These are phyloP conservation scores for Cutaneotrichosporon sp. DNA, from an alignment of 1,284 basidiomycete genomes.

Conservation along the genomic window DNA sequence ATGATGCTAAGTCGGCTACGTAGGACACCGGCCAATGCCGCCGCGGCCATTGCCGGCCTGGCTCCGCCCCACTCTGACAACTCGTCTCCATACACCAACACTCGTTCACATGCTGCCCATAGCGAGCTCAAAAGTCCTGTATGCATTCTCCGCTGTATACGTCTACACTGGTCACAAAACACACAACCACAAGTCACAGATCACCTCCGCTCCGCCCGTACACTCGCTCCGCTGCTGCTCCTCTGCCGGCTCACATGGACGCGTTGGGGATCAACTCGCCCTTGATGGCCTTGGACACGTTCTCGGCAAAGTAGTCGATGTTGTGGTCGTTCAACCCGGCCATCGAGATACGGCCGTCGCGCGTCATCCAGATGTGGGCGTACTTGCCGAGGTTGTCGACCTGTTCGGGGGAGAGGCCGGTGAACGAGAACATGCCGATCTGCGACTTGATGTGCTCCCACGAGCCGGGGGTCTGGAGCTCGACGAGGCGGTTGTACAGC, in stretches of 20 bases:
- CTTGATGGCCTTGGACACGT: constrained; percentile 79
- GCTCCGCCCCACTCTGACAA: too few species aligned
- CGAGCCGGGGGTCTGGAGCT: constrained; percentile 84
- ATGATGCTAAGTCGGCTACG: too few species aligned
- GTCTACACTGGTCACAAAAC: too few species aligned
- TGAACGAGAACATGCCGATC: constrained; percentile 79
- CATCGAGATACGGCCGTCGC: constrained; percentile 86
- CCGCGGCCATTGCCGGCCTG: too few species aligned
- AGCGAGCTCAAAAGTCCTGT: too few species aligned
- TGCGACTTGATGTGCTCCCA: constrained; percentile 97
- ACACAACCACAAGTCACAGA: too few species aligned
- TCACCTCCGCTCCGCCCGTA: too few species aligned
- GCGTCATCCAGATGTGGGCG: constrained; percentile 81
- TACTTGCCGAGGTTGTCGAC: constrained; percentile 85
- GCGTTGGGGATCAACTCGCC: constrained; percentile 59
- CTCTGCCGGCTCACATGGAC: background rate
- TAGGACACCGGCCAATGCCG: too few species aligned
- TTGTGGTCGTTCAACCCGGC: constrained; percentile 89
- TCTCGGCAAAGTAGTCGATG: constrained; percentile 87
- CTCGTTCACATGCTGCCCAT: too few species aligned
- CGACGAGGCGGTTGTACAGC: constrained; percentile 77
- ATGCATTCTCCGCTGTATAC: too few species aligned
- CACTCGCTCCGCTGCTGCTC: too few species aligned
- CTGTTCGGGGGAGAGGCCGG: constrained; percentile 79
- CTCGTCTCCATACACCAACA: too few species aligned